Evolutionary conservation across 441 rosid species (phyloP).

Genomic region (Geranium incanum): DNA sequence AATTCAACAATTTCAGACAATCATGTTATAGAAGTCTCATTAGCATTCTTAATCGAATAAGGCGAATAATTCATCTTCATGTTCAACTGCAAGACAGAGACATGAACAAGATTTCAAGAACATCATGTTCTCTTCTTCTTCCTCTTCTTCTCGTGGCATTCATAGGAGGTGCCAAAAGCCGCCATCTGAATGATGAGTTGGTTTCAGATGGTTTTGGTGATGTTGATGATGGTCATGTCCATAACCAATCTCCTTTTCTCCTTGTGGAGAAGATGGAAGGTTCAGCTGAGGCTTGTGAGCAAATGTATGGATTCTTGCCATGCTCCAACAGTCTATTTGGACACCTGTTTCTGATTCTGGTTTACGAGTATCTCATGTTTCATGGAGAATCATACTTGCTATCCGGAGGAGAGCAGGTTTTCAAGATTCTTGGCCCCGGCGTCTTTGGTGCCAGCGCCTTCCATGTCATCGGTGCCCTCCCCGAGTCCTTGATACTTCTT

Average conservation of each 20-base stretch:
- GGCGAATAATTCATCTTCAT: not conserved
- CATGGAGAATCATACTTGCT: constrained; percentile 27
- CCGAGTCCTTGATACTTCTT: constrained; percentile 26
- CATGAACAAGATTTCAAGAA: not conserved
- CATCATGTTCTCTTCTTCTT: not conserved
- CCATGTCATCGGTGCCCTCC: constrained; percentile 27
- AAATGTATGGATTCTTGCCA: constrained; percentile 32
- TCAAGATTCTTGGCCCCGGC: constrained; percentile 29
- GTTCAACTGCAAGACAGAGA: not conserved
- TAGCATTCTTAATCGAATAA: too few species aligned
- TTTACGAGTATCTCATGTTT: constrained; percentile 29
- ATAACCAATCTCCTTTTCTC: constrained; percentile 5
- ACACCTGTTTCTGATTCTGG: constrained; percentile 25
- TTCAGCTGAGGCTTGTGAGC: constrained; percentile 18
- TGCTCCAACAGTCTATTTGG: constrained; percentile 28
- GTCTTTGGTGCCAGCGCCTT: constrained; percentile 25
- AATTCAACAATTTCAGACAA: too few species aligned
- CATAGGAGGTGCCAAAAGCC: not conserved
- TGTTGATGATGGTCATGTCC: constrained; percentile 7
- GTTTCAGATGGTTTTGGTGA: constrained; percentile 16
- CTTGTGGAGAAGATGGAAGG: constrained; percentile 8
- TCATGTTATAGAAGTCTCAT: too few species aligned
- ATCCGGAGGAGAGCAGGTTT: constrained; percentile 22
- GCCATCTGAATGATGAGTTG: not conserved
- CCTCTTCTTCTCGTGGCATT: not conserved